These are phyloP conservation scores for Paradendryphiella salina DNA, from an alignment of 2,329 filamentous ascomycete species.

Conservation along the genomic window DNA sequence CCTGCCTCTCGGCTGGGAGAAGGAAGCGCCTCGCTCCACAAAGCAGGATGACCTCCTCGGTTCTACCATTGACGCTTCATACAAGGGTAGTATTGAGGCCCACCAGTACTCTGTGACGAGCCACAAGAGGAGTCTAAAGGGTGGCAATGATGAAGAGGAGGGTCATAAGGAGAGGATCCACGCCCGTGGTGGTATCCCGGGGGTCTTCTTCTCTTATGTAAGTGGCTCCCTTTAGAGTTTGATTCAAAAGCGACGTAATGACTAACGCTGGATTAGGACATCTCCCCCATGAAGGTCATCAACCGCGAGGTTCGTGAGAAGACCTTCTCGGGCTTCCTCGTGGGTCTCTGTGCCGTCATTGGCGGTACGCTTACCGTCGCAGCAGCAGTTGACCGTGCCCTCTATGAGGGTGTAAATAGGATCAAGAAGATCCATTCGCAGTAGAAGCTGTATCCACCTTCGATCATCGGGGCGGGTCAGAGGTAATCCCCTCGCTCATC, in stretches of 20 bases:
- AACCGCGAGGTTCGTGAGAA: slow-evolving; percentile 91
- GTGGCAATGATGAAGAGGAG: slow-evolving; percentile 81
- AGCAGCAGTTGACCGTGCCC: slow-evolving; percentile 83
- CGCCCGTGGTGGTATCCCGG: slow-evolving; percentile 87
- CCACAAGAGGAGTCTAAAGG: slow-evolving; percentile 84
- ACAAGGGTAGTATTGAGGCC: slow-evolving; percentile 88
- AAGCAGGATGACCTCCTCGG: slow-evolving; percentile 58
- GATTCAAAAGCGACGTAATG: neutral
- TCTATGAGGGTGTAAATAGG: slow-evolving; percentile 84
- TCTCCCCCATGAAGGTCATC: slow-evolving; percentile 99
- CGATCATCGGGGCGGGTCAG: neutral
- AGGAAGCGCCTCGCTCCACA: slow-evolving; percentile 46
- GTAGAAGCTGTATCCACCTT: slow-evolving; percentile 36
- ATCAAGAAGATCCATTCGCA: slow-evolving; percentile 81
- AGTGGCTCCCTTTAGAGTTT: slow-evolving; percentile 47
- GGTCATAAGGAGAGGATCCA: slow-evolving; percentile 92
- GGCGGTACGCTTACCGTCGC: slow-evolving; percentile 95
- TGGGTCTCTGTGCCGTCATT: slow-evolving; percentile 90
- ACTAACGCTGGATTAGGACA: slow-evolving; percentile 68
- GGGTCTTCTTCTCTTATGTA: slow-evolving; percentile 98
- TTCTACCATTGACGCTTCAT: slow-evolving; percentile 53
- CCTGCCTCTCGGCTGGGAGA: slow-evolving; percentile 86
- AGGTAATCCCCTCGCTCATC: neutral
- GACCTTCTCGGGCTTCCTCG: slow-evolving; percentile 88
- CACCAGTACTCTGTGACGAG: slow-evolving; percentile 98